Conservation (phyloP, 2,329 filamentous ascomycete genomes). For the Pyrenochaeta sp. region DNA sequence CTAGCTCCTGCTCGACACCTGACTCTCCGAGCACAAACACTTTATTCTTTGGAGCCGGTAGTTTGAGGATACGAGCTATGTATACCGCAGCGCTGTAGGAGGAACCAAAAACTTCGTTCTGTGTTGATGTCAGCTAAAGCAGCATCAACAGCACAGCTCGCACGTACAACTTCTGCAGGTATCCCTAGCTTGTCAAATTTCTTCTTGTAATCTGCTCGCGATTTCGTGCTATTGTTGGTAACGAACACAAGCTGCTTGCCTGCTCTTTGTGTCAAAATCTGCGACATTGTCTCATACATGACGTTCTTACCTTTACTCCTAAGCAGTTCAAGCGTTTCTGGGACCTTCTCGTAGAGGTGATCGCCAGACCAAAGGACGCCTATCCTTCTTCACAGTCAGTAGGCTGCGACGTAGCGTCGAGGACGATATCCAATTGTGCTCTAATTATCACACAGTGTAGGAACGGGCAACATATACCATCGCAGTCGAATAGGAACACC, state of each 20-base stretch:
- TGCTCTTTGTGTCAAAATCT: constrained; percentile 43
- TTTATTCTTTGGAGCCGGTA: constrained; percentile 82
- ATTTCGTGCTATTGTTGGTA: constrained; percentile 99
- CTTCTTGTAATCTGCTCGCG: constrained; percentile 88
- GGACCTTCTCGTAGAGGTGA: constrained; percentile 82
- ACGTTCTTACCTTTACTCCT: constrained; percentile 74
- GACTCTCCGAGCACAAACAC: constrained; percentile 93
- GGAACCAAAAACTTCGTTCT: constrained; percentile 95
- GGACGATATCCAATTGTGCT: background rate
- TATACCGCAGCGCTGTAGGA: constrained; percentile 96
- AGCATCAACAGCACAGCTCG: background rate
- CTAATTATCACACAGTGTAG: constrained; percentile 12
- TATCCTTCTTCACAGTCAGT: constrained; percentile 61
- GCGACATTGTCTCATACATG: background rate
- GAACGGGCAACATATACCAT: constrained; percentile 68
- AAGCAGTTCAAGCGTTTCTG: constrained; percentile 85
- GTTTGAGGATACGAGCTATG: constrained; percentile 88
- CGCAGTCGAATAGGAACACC: constrained; percentile 96
- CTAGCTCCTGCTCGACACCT: constrained; percentile 89
- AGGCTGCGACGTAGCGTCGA: background rate
- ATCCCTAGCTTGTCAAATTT: constrained; percentile 87
- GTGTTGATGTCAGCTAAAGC: constrained; percentile 8
- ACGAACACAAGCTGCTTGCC: constrained; percentile 95
- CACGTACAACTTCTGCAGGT: constrained; percentile 69
- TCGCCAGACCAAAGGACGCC: constrained; percentile 97